A percentile compares a stretch with the other conserved stretches of the same genome.
Conservation (phyloP, 2,329 filamentous ascomycete species). For the Graphilbum sp. region DNA sequence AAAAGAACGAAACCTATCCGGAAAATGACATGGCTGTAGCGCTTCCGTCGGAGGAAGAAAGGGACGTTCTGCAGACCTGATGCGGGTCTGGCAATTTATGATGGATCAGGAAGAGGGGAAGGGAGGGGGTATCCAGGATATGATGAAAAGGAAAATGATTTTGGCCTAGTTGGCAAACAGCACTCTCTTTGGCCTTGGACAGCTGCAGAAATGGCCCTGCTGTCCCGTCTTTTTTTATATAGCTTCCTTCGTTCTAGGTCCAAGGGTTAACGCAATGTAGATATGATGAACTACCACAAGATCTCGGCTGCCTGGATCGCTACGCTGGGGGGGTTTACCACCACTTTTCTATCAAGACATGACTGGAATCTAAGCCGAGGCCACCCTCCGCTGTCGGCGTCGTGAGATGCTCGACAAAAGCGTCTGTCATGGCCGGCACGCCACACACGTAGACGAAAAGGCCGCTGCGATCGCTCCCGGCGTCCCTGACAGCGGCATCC, state of each 20-base stretch:
- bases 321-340: slow-evolving; percentile 14
- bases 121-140: not conserved
- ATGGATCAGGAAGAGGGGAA: not conserved
- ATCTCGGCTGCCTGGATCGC: too few relatives aligned
- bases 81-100: not conserved
- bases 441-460: slow-evolving; percentile 47
- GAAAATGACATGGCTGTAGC: slow-evolving; percentile 18
- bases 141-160: too few relatives aligned
- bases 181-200: too few relatives aligned
- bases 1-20: slow-evolving; percentile 29
- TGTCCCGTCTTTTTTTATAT: too few relatives aligned
- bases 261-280: too few relatives aligned
- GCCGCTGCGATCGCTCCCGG: not conserved
- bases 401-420: slow-evolving; percentile 34
- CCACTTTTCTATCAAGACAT: slow-evolving; percentile 22
- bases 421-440: slow-evolving; percentile 52
- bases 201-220: too few relatives aligned
- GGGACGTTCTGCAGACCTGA: slow-evolving; percentile 18
- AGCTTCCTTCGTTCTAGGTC: too few relatives aligned
- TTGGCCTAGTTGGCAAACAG: too few relatives aligned
- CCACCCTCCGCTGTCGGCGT: slow-evolving; percentile 9
- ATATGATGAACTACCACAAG: too few relatives aligned
- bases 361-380: slow-evolving; percentile 11
- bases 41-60: slow-evolving; percentile 23
- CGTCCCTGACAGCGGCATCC: slow-evolving; percentile 18